Evolutionary conservation across 192 early-diverging fungal species (phyloP).

Genomic region (Backusella westeae): DNA sequence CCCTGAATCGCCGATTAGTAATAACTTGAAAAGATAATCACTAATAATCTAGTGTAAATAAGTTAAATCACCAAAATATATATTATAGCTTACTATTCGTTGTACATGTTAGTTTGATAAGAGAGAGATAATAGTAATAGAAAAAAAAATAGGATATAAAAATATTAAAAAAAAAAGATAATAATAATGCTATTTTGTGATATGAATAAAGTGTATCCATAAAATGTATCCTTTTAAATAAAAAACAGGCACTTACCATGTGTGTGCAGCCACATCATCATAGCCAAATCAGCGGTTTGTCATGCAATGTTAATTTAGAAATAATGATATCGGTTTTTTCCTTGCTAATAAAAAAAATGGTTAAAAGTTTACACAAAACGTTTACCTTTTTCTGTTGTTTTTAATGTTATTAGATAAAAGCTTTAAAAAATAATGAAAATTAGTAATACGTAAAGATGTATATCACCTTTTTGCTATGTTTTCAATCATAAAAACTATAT

Average conservation of each 20-base stretch:
- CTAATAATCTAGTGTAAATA: slow-evolving; percentile 37
- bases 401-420: background rate
- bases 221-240: background rate
- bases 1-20: slow-evolving; percentile 97
- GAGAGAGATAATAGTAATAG: background rate
- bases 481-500: no score
- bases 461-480: no score
- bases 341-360: background rate
- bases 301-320: background rate
- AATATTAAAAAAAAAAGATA: background rate
- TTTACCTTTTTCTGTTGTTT: background rate
- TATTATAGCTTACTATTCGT: background rate
- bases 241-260: background rate
- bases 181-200: background rate
- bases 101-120: background rate
- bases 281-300: background rate
- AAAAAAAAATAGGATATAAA: no score
- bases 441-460: no score
- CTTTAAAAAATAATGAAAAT: no score
- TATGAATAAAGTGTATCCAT: background rate
- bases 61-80: background rate
- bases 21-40: slow-evolving; percentile 98
- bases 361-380: background rate
- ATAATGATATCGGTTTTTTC: background rate
- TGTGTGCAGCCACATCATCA: background rate